Evolutionary conservation across 345 rosid species (phyloP).

Genomic region (Aegle marmelos): DNA sequence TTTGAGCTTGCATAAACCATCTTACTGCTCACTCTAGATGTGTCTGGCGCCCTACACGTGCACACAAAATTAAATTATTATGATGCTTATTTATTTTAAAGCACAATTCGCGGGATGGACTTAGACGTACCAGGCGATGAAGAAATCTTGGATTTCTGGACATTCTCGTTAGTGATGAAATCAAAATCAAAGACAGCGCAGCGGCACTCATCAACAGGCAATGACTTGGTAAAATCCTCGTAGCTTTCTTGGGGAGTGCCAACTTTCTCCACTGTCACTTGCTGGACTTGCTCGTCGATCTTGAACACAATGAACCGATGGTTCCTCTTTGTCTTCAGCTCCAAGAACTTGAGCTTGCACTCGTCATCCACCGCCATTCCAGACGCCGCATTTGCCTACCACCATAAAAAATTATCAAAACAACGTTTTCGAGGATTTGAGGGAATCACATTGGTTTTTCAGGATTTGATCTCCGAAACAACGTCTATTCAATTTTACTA

Average conservation of each 20-base stretch:
- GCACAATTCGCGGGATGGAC: too few species aligned
- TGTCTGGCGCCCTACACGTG: slow-evolving; percentile 53
- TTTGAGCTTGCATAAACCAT: slow-evolving; percentile 78
- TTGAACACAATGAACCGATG: slow-evolving; percentile 60
- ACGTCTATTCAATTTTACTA: too few species aligned
- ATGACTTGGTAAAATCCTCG: slow-evolving; percentile 46
- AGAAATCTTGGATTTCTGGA: slow-evolving; percentile 76
- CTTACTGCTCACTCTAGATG: slow-evolving; percentile 69
- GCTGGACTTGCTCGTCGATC: slow-evolving; percentile 62
- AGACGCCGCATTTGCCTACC: slow-evolving; percentile 64
- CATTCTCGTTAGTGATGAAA: slow-evolving; percentile 60
- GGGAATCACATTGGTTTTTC: too few species aligned
- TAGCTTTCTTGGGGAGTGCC: slow-evolving; percentile 58
- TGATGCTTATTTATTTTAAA: too few species aligned
- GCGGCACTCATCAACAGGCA: slow-evolving; percentile 64
- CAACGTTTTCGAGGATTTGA: too few species aligned
- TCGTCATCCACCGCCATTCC: slow-evolving; percentile 74
- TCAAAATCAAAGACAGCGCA: slow-evolving; percentile 52
- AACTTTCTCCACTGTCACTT: slow-evolving; percentile 52
- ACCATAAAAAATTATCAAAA: background rate
- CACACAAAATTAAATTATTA: too few species aligned
- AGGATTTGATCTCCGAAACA: too few species aligned
- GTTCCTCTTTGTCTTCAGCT: slow-evolving; percentile 66
- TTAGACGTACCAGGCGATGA: slow-evolving; percentile 55
- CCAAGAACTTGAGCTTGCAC: slow-evolving; percentile 73